Evolutionary conservation across 116 monocot genomes (phyloP).

Genomic region (Cymodocea nodosa): DNA sequence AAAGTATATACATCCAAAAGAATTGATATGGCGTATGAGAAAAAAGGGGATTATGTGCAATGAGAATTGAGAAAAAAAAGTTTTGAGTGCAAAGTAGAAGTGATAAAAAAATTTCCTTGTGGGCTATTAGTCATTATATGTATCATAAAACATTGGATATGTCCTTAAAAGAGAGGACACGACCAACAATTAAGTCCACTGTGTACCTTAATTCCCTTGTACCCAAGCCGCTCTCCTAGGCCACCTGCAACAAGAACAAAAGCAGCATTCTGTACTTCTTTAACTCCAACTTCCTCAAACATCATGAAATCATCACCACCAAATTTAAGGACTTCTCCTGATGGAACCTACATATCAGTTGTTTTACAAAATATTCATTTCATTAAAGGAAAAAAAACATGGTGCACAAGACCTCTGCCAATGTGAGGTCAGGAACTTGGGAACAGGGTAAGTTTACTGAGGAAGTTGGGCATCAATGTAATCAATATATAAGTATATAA

Average conservation of each 20-base stretch:
- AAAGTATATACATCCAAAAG: no score
- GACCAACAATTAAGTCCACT: not conserved
- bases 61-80: no score
- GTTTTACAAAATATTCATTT: not conserved
- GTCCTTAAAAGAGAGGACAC: no score
- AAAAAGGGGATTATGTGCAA: no score
- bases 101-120: no score
- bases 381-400: not conserved
- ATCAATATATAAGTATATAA: not conserved
- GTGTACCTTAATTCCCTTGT: constrained; percentile 89
- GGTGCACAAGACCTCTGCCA: no score
- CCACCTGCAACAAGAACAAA: constrained; percentile 98
- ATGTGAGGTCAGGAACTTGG: no score
- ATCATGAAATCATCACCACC: constrained; percentile 80
- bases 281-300: constrained; percentile 64
- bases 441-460: no score
- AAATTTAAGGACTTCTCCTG: constrained; percentile 72
- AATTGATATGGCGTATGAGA: no score
- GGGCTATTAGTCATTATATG: not conserved
- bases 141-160: not conserved
- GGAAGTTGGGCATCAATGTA: no score
- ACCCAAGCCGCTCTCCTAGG: constrained; percentile 92
- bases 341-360: constrained; percentile 52
- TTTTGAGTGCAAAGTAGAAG: no score
- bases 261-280: constrained; percentile 57